Percentiles rank a stretch among this genome's conserved stretches.
Conservation (phyloP, 2,329 filamentous ascomycete species). For the Monosporascus ibericus region DNA sequence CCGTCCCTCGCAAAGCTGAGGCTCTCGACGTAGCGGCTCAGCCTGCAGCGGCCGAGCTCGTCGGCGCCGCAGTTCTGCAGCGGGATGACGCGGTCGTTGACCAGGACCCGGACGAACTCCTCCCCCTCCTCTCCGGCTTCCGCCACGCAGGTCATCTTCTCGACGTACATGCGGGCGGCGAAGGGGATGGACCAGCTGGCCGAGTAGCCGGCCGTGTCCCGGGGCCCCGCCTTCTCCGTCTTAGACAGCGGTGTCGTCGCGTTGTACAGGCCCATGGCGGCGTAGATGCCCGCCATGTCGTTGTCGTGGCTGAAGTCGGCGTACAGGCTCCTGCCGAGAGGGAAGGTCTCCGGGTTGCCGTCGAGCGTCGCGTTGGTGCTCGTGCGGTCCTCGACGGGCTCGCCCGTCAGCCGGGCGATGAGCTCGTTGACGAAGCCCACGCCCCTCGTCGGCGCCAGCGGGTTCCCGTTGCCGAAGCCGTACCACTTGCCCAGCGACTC, state of each 20-base stretch:
- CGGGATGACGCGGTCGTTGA: conserved; percentile 78
- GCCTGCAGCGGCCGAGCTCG: conserved; percentile 60
- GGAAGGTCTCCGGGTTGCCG: conserved; percentile 61
- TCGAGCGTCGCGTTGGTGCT: conserved; percentile 75
- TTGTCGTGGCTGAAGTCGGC: conserved; percentile 94
- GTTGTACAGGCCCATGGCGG: conserved; percentile 74
- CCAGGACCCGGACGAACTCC: conserved; percentile 70
- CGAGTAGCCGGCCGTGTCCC: conserved; percentile 60
- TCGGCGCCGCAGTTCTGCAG: conserved; percentile 67
- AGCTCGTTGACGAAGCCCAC: conserved; percentile 87
- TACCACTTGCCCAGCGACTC: conserved; percentile 81
- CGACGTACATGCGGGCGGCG: conserved; percentile 73
- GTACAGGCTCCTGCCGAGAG: conserved; percentile 62
- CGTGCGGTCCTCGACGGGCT: conserved; percentile 65
- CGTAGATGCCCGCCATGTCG: conserved; percentile 70
- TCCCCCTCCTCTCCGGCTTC: conserved; percentile 48
- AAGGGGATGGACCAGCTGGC: conserved; percentile 80
- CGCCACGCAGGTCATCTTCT: conserved; percentile 69
- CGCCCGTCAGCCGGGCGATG: conserved; percentile 67
- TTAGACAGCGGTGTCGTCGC: conserved; percentile 48
- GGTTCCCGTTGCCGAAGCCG: conserved; percentile 69
- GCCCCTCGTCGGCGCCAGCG: conserved; percentile 76
- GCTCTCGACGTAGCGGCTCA: conserved; percentile 67
- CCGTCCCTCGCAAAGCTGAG: conserved; percentile 66
- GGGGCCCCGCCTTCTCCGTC: conserved; percentile 41